phyloP scores from a whole-genome alignment of 805 yeast species.

The Priceomyces melissophilus region DNA sequence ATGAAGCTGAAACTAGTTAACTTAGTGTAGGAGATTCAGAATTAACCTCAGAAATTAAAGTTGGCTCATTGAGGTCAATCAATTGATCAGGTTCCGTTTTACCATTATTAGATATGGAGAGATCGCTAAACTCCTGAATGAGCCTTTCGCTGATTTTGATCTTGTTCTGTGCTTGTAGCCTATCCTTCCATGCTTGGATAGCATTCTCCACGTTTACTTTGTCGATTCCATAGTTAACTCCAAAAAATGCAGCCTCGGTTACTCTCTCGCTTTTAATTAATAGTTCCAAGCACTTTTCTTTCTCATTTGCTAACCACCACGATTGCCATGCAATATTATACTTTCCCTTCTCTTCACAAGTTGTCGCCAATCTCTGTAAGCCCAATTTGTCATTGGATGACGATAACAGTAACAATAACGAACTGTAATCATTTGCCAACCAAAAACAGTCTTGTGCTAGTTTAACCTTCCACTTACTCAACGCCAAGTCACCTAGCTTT shows the following conservation, averaged over 20 bases:
- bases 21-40: background rate
- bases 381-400: constrained; percentile 69
- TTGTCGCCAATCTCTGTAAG: constrained; percentile 59
- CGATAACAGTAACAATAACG: constrained; percentile 77
- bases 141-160: constrained; percentile 61
- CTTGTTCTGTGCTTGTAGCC: constrained; percentile 51
- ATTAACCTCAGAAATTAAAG: background rate
- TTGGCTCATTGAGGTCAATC: constrained; percentile 17
- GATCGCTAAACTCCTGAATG: constrained; percentile 31
- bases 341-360: constrained; percentile 70
- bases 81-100: constrained; percentile 10
- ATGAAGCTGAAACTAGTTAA: too few species aligned
- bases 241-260: constrained; percentile 83
- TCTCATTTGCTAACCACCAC: constrained; percentile 81
- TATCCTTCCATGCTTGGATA: constrained; percentile 66
- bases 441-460: constrained; percentile 78
- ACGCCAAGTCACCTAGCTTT: constrained; percentile 82
- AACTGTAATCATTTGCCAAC: constrained; percentile 76
- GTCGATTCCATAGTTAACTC: constrained; percentile 58
- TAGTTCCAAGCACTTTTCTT: constrained; percentile 58
- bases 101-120: constrained; percentile 14
- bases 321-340: constrained; percentile 90
- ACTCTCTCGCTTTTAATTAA: constrained; percentile 64
- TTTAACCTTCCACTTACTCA: constrained; percentile 72
- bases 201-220: constrained; percentile 41